Base-by-base conservation (phyloP, 2,329 filamentous ascomycete species). In the Stagonosporopsis rhizophila region DNA sequence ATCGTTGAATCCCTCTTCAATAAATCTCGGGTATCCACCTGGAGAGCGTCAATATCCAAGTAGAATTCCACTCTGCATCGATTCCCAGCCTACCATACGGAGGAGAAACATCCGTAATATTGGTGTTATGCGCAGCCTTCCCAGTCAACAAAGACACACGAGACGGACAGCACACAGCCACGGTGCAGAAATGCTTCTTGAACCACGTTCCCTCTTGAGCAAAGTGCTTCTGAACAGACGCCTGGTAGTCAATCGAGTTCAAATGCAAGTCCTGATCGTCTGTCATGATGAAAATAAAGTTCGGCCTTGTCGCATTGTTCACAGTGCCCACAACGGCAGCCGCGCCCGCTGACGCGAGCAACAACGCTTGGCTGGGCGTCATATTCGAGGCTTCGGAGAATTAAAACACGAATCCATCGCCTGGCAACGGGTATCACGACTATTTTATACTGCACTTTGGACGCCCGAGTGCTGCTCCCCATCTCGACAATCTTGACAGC, bases 251-350 rank as follows among this genome's bases (percentile, higher is more conserved):
- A 3, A 89, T 66, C 0, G 87, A 89, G 42, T 85, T 77, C 62
- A 90, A 77, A 37, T 84, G 81, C 1, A 85, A 72, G 65, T 90
- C 87, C 65, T 90, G 87, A 59, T 90, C 88, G 58, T 90, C 88
- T 0, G 86, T 87, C 35, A 90, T 77, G 54, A 90, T 85, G 66
- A 90, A 87, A 19, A 90, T 77, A 41, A 90, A 83, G 60, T 89
- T 89, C 1, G 69, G 69, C 27, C 54, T 66, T 2, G 57, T 19
- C 17, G 35, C 52, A 38, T 46, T 57, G n/a, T 35, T 17, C 3
- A 35, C 23, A 12, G 37, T 37, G 35, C 23, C 32, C 1, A 32
- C 37, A 15, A n/a, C 37, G 7, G 53, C 60, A 2, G 56, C 23
- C 4, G 59, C 44, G 20, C 51, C 40, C 11, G 57, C 38, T 1